phyloP scores from a whole-genome alignment of 345 rosid genomes.

The Brassica juncea region DNA sequence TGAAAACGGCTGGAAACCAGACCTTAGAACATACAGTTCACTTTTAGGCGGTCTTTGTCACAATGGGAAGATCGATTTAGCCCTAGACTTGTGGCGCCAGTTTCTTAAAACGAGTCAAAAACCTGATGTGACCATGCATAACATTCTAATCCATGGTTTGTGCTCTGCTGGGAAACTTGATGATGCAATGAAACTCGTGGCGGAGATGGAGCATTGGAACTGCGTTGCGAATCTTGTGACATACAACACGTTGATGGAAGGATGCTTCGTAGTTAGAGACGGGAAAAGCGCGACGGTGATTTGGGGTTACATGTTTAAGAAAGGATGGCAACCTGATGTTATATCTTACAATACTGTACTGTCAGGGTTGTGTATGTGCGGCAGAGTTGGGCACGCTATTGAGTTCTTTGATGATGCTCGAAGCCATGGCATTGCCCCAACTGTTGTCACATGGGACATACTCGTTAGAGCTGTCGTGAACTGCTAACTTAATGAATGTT shows the following conservation, averaged over 20 bases:
- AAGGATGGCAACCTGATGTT: constrained; percentile 68
- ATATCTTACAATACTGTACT: constrained; percentile 77
- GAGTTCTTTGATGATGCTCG: constrained; percentile 68
- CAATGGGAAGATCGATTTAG: constrained; percentile 63
- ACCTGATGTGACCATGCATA: constrained; percentile 74
- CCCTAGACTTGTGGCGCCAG: constrained; percentile 67
- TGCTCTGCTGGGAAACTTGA: constrained; percentile 73
- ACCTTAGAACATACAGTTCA: constrained; percentile 73
- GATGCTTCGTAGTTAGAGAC: constrained; percentile 65
- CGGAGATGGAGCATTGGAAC: constrained; percentile 54
- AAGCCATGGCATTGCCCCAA: constrained; percentile 60
- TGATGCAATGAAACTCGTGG: constrained; percentile 63
- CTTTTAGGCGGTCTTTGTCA: constrained; percentile 76
- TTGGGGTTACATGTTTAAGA: constrained; percentile 60
- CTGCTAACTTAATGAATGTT: not conserved
- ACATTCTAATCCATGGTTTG: constrained; percentile 77
- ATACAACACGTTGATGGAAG: constrained; percentile 80
- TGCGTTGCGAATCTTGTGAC: constrained; percentile 81
- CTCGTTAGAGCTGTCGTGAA: constrained; percentile 68
- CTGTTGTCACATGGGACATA: constrained; percentile 73
- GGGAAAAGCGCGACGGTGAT: constrained; percentile 59
- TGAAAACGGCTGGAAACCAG: constrained; percentile 67
- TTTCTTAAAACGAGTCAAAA: constrained; percentile 56
- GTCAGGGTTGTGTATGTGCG: constrained; percentile 74
- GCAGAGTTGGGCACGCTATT: constrained; percentile 60